Base-by-base conservation (phyloP, 139 green algal species). In the Zygnema circumcarinatum region DNA sequence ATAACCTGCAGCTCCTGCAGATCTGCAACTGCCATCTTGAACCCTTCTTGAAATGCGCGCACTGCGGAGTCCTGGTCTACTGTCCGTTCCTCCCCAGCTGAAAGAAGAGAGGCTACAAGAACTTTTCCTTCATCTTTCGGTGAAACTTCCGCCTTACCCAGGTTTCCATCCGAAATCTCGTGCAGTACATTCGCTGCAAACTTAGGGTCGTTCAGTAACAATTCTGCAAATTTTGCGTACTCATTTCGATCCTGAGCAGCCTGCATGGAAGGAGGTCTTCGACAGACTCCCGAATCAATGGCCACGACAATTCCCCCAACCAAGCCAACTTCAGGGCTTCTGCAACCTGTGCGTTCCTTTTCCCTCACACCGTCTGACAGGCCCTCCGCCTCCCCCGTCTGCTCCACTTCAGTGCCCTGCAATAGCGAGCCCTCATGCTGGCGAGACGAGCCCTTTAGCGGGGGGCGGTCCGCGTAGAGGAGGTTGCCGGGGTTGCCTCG, bases 231-330 rank as follows among this genome's bases (percentile, higher is more conserved):
- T 35, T 41, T 38, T 29, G 67, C 38, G 25, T 69, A 85, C 25
- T 84, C 68, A 2, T 67, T 47, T 0, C 67, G 11, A 74, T 88
- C 82, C 2, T 36, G 68, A 35, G 38, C 82, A n/a, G 38, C 68
- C 82, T 85, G 47, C 7, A 33, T 42, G 29, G 78, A 33, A 1
- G 85, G 85, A 25, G 81, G 79, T 20, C 85, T 74, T 3, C 85
- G 85, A 62, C 56, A 81, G 52, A 90, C 73, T 42, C 41, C 81
- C 40, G 76, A 85, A 29, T 90, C 85, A 1, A 90, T 90, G 38
- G 74, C 85, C 29, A 90, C 85, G 7, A 89, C 38, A 25, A 33
- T 76, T 35, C 72, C 76, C 32, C n/a, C 32, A 38, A 38, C 35
- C 74, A 7, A n/a, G 32, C 32, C 35, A 40, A 1, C 25, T 40